Base-by-base conservation (phyloP, 805 yeast genomes). In the Wickerhamiella siamensis region DNA sequence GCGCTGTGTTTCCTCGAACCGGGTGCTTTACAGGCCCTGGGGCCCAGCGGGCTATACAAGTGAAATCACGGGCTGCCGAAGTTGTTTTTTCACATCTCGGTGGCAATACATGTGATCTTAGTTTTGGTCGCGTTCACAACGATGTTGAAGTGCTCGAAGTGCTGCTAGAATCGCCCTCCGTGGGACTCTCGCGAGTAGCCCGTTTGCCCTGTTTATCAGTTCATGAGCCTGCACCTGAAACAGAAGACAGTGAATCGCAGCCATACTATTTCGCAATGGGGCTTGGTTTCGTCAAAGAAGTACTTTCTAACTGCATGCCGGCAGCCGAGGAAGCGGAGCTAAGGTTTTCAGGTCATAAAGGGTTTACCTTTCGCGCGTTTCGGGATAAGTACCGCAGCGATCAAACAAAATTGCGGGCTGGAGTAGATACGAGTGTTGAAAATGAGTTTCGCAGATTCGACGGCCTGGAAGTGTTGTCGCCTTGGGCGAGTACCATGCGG, bases 41-140 rank as follows among this genome's bases (percentile, higher is more conserved):
- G 17, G 18, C 40, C 5, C 36, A 18, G 17, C 35, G 46, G 18
- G 31, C 33, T 4, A 47, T 51, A 31, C 51, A 44, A 38, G 33
- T 52, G 18, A 50, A 46, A 36, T 35, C 54, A 31, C 46, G 47
- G 41, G 46, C 40, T 18, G 34, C 49, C 33, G 42, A 40, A 8
- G 39, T 51, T 4, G 47, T 52, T 10, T 50, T 52, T 36, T 27
- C 37, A 2, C 44, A 41, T 3, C 31, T 50, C 15, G 31, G 31
- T n/a, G 18, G 35, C 8, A 50, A 43, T 10, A 24, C 37, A 37
- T 4, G 51, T 44, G 36, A 35, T 8, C 16, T 17, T 15, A 10
- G 15, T 14, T 8, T 9, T 8, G n/a, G 14, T 24, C 17, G n/a
- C 20, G 12, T 8, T 26, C 22, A 15, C 18, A 14, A 9, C 18